Conservation (phyloP, 164 flowering plant species). For the Tetracentron sinense region DNA sequence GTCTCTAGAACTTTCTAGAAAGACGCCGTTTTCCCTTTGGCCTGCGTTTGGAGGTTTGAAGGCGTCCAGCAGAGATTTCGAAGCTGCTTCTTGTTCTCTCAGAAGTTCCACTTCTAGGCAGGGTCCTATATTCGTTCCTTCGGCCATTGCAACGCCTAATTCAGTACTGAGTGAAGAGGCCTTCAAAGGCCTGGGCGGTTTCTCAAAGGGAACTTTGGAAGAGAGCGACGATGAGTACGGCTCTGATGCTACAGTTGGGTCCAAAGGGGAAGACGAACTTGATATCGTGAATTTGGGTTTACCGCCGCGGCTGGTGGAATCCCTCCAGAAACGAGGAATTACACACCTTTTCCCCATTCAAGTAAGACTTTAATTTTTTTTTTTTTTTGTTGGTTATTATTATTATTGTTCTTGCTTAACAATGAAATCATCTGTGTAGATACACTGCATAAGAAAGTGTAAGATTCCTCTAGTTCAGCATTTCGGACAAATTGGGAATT, state of each 20-base stretch:
- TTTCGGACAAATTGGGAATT: too few species aligned
- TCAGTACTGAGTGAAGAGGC: constrained; percentile 66
- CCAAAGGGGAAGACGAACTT: constrained; percentile 33
- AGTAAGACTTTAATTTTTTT: constrained; percentile 18
- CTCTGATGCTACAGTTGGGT: constrained; percentile 11
- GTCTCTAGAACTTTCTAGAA: constrained; percentile 24
- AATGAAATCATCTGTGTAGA: too few species aligned
- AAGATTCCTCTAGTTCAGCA: too few species aligned
- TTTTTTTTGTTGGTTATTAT: not conserved
- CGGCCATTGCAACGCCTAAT: constrained; percentile 66
- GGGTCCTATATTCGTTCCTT: constrained; percentile 17
- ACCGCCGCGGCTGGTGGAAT: constrained; percentile 46
- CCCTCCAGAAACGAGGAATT: constrained; percentile 61
- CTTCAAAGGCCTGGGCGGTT: constrained; percentile 45
- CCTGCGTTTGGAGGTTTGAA: constrained; percentile 14
- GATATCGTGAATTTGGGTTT: constrained; percentile 42
- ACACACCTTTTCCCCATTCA: constrained; percentile 77
- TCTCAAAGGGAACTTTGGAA: constrained; percentile 18
- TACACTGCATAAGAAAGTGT: too few species aligned
- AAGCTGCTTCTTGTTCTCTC: constrained; percentile 8
- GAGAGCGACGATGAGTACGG: constrained; percentile 15
- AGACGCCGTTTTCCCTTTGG: constrained; percentile 6
- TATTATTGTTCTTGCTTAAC: too few species aligned
- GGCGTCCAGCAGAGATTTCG: constrained; percentile 6
- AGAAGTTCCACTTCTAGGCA: not conserved